phyloP scores from a whole-genome alignment of 2,329 filamentous ascomycete species.

The Fusarium sp. region DNA sequence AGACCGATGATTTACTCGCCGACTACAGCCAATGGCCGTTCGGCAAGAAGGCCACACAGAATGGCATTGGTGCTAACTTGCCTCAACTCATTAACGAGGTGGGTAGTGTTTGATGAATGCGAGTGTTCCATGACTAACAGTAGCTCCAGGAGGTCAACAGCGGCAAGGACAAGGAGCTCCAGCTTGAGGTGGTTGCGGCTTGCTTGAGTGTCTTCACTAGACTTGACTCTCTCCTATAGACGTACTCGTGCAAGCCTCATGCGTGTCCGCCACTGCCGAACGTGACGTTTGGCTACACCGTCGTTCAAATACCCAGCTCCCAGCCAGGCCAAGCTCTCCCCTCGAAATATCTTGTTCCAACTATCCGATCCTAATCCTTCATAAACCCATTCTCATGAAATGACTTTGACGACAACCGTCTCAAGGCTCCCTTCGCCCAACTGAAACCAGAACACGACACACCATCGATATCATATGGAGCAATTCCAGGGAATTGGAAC shows the following conservation, averaged over 20 bases:
- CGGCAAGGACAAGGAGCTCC: slow-evolving; percentile 91
- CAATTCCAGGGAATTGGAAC: slow-evolving; percentile 28
- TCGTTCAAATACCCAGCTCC: slow-evolving; percentile 31
- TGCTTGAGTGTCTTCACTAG: slow-evolving; percentile 97
- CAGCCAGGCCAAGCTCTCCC: slow-evolving; percentile 25
- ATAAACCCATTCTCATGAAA: slow-evolving; percentile 20
- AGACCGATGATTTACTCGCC: slow-evolving; percentile 93
- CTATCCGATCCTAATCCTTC: slow-evolving; percentile 21
- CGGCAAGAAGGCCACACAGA: slow-evolving; percentile 78
- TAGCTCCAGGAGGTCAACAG: slow-evolving; percentile 74
- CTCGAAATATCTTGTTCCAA: slow-evolving; percentile 21
- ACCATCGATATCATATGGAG: slow-evolving; percentile 21
- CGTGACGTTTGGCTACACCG: slow-evolving; percentile 18
- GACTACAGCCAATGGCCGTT: slow-evolving; percentile 99
- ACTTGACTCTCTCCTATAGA: slow-evolving; percentile 90
- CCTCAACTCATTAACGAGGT: slow-evolving; percentile 84
- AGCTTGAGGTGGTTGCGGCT: slow-evolving; percentile 95
- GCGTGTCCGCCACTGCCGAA: slow-evolving; percentile 17
- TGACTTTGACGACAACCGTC: slow-evolving; percentile 26
- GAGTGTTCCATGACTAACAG: slow-evolving; percentile 21
- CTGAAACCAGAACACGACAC: slow-evolving; percentile 15
- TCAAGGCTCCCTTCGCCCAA: slow-evolving; percentile 7
- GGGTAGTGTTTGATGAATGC: slow-evolving; percentile 31
- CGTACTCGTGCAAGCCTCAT: background rate
- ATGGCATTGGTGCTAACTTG: slow-evolving; percentile 91